A percentile compares a stretch with the other conserved stretches of the same genome.
These are phyloP conservation scores for Rhodotorula sp. DNA, from an alignment of 1,284 basidiomycete genomes.

Conservation along the genomic window DNA sequence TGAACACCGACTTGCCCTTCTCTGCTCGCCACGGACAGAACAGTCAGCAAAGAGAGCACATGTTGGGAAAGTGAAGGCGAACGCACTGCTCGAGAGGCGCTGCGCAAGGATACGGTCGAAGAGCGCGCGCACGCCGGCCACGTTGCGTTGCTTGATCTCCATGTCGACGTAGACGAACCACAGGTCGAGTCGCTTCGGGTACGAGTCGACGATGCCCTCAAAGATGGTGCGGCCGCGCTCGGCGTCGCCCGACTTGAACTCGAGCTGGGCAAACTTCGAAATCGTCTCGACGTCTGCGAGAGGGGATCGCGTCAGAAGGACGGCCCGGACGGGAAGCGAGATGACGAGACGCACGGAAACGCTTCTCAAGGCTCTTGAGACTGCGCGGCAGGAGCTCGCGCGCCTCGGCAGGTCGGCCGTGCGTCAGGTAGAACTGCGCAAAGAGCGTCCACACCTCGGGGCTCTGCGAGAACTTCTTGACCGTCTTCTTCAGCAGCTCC, in stretches of 20 bases:
- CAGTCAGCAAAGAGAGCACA: slow-evolving; percentile 23
- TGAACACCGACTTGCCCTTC: slow-evolving; percentile 71
- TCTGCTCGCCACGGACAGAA: slow-evolving; percentile 48
- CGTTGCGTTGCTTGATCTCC: slow-evolving; percentile 75
- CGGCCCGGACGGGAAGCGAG: not conserved
- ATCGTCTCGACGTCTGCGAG: slow-evolving; percentile 85
- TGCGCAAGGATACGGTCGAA: slow-evolving; percentile 78
- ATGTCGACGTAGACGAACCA: slow-evolving; percentile 98
- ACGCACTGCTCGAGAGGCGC: slow-evolving; percentile 93
- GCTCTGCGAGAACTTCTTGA: slow-evolving; percentile 89
- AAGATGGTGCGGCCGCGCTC: slow-evolving; percentile 95
- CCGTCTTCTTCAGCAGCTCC: slow-evolving; percentile 77
- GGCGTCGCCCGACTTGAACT: slow-evolving; percentile 90
- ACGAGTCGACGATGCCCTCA: slow-evolving; percentile 91
- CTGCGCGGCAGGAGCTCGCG: slow-evolving; percentile 84
- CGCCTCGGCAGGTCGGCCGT: slow-evolving; percentile 60
- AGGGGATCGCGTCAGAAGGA: not conserved
- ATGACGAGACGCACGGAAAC: slow-evolving; percentile 71
- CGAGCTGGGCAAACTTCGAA: slow-evolving; percentile 88
- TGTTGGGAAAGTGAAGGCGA: slow-evolving; percentile 43
- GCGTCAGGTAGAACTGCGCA: slow-evolving; percentile 67
- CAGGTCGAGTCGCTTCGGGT: slow-evolving; percentile 90
- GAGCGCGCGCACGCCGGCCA: slow-evolving; percentile 74
- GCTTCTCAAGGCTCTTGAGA: slow-evolving; percentile 88
- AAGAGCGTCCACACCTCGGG: slow-evolving; percentile 91